A percentile compares a stretch with the other conserved stretches of the same genome.
Conservation (phyloP, 2,329 filamentous ascomycete species). For the Blastomyces gilchristii region DNA sequence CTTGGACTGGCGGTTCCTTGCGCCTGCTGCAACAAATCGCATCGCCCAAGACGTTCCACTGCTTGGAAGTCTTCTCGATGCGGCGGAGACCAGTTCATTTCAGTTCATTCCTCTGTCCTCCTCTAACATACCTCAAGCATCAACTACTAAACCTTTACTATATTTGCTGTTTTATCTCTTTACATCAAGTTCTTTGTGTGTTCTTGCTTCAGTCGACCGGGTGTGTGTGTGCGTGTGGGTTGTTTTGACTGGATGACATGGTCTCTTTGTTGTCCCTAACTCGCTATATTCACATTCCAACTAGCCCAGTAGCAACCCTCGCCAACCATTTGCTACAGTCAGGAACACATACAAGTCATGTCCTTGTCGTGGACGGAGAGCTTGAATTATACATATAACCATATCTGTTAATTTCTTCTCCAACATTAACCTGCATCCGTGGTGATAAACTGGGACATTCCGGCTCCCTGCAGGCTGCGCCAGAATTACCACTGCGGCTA, state of each 20-base stretch:
- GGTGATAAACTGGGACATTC: not conserved
- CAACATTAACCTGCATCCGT: not conserved
- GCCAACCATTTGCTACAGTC: not conserved
- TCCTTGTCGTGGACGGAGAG: not conserved
- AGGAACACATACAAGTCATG: not conserved
- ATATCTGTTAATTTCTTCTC: not conserved
- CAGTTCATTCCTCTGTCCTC: no score
- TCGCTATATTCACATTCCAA: conserved; percentile 3
- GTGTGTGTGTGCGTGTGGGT: no score
- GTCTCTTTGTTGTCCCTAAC: conserved; percentile 4
- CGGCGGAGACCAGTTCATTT: not conserved
- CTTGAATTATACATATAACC: not conserved
- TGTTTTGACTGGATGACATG: not conserved
- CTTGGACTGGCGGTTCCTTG: not conserved
- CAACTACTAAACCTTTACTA: not conserved
- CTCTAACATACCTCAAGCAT: not conserved
- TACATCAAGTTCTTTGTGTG: conserved; percentile 4
- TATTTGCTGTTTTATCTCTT: not conserved
- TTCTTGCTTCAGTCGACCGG: not conserved
- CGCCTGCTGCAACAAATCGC: not conserved
- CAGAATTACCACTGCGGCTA: not conserved
- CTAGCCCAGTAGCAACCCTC: not conserved
- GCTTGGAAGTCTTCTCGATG: not conserved
- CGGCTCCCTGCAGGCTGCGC: not conserved
- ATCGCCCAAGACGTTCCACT: not conserved